phyloP scores from a whole-genome alignment of 257 asterid genomes.

The Gynochthodes officinalis region DNA sequence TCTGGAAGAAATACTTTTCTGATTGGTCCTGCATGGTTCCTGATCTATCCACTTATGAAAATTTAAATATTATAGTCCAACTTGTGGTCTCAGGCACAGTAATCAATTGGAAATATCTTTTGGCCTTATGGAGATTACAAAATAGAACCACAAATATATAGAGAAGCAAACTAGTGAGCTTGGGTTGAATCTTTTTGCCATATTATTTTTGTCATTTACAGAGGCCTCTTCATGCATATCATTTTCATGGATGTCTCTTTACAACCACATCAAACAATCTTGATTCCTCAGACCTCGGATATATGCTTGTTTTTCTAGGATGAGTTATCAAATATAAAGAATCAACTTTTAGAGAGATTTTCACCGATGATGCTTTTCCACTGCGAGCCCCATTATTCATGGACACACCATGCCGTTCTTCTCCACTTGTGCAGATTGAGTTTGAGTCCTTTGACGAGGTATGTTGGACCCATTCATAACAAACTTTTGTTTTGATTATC shows the following conservation, averaged over 20 bases:
- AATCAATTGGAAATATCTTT: background rate
- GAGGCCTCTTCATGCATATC: background rate
- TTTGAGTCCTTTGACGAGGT: slow-evolving; percentile 43
- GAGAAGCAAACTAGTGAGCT: background rate
- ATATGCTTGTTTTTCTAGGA: slow-evolving; percentile 21
- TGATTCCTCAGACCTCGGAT: background rate
- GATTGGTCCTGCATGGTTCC: background rate
- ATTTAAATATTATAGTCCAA: background rate
- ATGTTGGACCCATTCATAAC: slow-evolving; percentile 5
- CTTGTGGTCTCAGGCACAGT: background rate
- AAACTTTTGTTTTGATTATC: background rate
- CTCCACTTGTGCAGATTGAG: slow-evolving; percentile 43
- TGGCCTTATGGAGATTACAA: background rate
- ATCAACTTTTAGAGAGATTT: slow-evolving; percentile 34
- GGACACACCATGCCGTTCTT: slow-evolving; percentile 51
- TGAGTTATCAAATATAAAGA: slow-evolving; percentile 35
- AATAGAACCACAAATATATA: background rate
- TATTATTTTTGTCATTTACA: background rate
- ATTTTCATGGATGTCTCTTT: background rate
- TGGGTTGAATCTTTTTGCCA: background rate
- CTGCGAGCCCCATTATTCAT: slow-evolving; percentile 41
- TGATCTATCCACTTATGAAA: background rate
- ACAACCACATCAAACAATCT: background rate
- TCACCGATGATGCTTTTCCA: slow-evolving; percentile 46
- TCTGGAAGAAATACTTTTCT: background rate